These are phyloP conservation scores for Dictyostelium purpureum DNA, from an alignment of 78 protist species.

Conservation along the genomic window DNA sequence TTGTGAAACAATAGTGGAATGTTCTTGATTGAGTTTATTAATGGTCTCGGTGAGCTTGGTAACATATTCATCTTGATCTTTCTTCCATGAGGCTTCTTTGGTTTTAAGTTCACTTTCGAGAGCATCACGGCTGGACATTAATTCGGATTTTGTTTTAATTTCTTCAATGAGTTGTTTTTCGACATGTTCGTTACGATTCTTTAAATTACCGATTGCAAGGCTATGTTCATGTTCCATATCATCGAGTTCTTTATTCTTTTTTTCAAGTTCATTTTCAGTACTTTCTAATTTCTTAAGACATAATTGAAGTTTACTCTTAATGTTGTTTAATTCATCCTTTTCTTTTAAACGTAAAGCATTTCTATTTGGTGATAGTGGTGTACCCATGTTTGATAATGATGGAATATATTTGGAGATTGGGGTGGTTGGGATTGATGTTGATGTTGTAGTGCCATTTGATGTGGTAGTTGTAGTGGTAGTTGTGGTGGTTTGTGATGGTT, in stretches of 20 bases:
- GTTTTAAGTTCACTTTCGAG: constrained; percentile 3
- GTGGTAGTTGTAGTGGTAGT: background rate
- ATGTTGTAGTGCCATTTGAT: background rate
- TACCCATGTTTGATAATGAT: background rate
- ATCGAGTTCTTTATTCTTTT: background rate
- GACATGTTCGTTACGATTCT: background rate
- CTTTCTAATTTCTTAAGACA: background rate
- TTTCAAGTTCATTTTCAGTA: constrained; percentile 1
- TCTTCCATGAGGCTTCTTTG: constrained; percentile 22
- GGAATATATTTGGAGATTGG: background rate
- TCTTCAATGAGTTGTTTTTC: background rate
- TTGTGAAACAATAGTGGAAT: background rate
- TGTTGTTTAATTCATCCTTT: constrained; percentile 24
- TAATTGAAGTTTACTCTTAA: background rate
- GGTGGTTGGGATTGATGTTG: background rate
- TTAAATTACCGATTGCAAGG: background rate
- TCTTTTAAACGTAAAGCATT: constrained; percentile 22
- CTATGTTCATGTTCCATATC: background rate
- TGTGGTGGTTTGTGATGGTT: background rate
- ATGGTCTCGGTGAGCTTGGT: constrained; percentile 11
- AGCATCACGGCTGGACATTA: background rate
- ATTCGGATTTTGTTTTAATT: background rate
- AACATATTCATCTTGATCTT: background rate
- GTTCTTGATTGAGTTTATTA: constrained; percentile 24
- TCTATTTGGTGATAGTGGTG: constrained; percentile 47